Evolutionary conservation across 768 basidiomycete genomes (phyloP).

Genomic region (Sutorius australiensis): DNA sequence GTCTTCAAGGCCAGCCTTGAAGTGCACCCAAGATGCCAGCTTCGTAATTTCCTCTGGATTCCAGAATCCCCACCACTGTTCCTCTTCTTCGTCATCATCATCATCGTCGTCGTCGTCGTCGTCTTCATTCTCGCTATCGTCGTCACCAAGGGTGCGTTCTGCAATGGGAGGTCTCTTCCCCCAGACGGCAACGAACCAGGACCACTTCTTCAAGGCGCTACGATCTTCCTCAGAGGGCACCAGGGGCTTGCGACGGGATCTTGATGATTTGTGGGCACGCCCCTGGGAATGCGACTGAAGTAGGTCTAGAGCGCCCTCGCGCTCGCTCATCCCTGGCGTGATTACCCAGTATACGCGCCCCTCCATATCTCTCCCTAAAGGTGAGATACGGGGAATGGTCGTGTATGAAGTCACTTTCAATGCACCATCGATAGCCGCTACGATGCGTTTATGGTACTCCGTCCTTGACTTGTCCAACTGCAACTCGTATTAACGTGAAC

Average conservation of each 20-base stretch:
- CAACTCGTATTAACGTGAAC: conserved; percentile 2
- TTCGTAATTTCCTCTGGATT: conserved; percentile 61
- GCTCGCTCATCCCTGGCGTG: conserved; percentile 55
- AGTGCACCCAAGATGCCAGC: conserved; percentile 61
- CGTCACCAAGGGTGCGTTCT: conserved; percentile 25
- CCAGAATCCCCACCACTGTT: conserved; percentile 77
- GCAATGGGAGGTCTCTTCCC: conserved; percentile 46
- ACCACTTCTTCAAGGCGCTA: conserved; percentile 56
- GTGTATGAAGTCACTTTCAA: conserved; percentile 45
- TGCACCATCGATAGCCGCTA: conserved; percentile 52
- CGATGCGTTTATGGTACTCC: conserved; percentile 45
- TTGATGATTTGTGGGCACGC: conserved; percentile 29
- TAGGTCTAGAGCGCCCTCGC: conserved; percentile 42
- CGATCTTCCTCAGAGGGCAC: conserved; percentile 47
- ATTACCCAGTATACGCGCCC: conserved; percentile 68
- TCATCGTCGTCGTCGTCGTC: conserved; percentile 31
- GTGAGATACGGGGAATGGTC: conserved; percentile 50
- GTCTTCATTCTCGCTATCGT: conserved; percentile 24
- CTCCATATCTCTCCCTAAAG: conserved; percentile 66
- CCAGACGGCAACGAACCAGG: conserved; percentile 76
- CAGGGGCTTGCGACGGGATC: conserved; percentile 39
- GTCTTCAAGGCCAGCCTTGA: conserved; percentile 42
- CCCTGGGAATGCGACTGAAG: conserved; percentile 25
- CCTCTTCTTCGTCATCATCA: conserved; percentile 34
- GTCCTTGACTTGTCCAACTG: conserved; percentile 44